A percentile compares a stretch with the other conserved stretches of the same genome.
These are phyloP conservation scores for Pterulicium gracile DNA, from an alignment of 1,284 basidiomycete genomes.

Conservation along the genomic window DNA sequence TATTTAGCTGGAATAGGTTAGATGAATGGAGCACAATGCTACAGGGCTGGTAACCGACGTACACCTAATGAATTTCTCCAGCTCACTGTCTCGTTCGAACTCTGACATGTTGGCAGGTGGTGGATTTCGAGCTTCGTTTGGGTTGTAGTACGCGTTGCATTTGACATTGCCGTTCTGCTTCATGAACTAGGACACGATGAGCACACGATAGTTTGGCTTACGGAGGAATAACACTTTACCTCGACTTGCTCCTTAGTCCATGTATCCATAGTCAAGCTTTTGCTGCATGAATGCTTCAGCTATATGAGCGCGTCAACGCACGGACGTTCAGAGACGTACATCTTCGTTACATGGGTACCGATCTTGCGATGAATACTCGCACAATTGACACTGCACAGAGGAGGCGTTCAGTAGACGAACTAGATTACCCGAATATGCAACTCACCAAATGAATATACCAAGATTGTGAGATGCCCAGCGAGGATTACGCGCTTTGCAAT, in stretches of 20 bases:
- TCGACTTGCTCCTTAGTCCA: conserved; percentile 84
- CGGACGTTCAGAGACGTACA: conserved; percentile 36
- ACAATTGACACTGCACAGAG: conserved; percentile 64
- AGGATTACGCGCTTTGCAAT: conserved; percentile 69
- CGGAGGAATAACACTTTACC: conserved; percentile 28
- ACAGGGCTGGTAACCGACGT: too few species aligned
- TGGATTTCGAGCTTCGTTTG: conserved; percentile 65
- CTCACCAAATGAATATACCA: conserved; percentile 73
- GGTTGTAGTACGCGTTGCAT: conserved; percentile 66
- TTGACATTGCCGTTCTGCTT: conserved; percentile 66
- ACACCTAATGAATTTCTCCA: conserved; percentile 79
- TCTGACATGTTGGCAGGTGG: conserved; percentile 74
- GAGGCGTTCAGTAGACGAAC: conserved; percentile 3
- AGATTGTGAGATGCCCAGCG: conserved; percentile 79
- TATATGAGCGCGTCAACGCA: conserved; percentile 2
- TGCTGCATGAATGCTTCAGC: conserved; percentile 31
- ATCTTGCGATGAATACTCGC: conserved; percentile 85
- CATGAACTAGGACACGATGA: conserved; percentile 39
- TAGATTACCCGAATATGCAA: conserved; percentile 5
- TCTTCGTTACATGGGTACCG: conserved; percentile 77
- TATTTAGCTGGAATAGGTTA: conserved; percentile 47
- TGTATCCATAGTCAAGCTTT: conserved; percentile 73
- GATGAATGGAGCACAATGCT: conserved; percentile 1
- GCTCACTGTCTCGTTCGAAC: conserved; percentile 69
- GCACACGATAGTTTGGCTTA: conserved; percentile 4